Evolutionary conservation across 805 yeast species (phyloP).

Genomic region (Yamadazyma insecticola): DNA sequence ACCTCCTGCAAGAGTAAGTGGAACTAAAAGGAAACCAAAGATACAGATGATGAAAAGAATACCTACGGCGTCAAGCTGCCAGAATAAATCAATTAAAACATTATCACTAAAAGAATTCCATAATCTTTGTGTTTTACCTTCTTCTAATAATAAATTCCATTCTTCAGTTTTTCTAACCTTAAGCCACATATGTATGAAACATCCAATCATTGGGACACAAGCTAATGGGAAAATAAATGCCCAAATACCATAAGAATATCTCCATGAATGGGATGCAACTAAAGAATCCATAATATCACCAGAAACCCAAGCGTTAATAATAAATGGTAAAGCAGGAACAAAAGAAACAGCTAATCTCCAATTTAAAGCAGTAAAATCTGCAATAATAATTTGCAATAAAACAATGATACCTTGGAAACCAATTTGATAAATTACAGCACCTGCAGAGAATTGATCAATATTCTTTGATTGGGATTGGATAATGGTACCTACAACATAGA

Average conservation of each 20-base stretch:
- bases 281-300: conserved; percentile 50
- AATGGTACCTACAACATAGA: conserved; percentile 61
- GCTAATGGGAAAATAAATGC: conserved; percentile 69
- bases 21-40: conserved; percentile 63
- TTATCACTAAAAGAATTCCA: conserved; percentile 27
- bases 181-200: conserved; percentile 53
- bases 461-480: conserved; percentile 58
- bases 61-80: conserved; percentile 67
- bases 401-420: conserved; percentile 63
- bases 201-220: conserved; percentile 53
- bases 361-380: conserved; percentile 64
- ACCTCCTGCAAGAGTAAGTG: conserved; percentile 77
- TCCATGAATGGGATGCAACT: conserved; percentile 57
- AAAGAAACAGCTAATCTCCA: conserved; percentile 67
- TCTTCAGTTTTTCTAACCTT: conserved; percentile 51
- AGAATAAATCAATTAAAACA: conserved; percentile 37
- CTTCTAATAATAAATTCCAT: conserved; percentile 37
- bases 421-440: conserved; percentile 46
- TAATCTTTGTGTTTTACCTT: conserved; percentile 21
- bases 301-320: conserved; percentile 74
- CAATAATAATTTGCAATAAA: conserved; percentile 51
- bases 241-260: conserved; percentile 67
- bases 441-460: conserved; percentile 58
- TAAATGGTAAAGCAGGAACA: conserved; percentile 65
- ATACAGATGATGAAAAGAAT: conserved; percentile 49